Conservation (phyloP, 2,329 filamentous ascomycete genomes). For the Seiridium cupressi region DNA sequence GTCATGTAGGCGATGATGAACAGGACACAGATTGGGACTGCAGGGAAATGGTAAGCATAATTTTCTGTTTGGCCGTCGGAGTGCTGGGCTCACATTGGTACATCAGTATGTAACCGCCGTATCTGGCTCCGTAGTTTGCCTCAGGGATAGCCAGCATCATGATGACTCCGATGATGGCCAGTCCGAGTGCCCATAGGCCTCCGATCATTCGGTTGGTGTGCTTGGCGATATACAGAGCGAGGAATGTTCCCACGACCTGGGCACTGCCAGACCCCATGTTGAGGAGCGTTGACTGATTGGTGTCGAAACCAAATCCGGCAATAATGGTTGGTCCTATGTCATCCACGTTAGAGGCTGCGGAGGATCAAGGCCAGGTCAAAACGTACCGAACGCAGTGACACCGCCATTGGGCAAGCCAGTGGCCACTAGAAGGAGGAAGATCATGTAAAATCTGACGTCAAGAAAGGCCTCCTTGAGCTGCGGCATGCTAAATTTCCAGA, state of each 20-base stretch:
- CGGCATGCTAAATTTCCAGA: background rate
- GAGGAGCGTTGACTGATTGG: background rate
- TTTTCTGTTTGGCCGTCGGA: no score
- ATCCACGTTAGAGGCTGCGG: background rate
- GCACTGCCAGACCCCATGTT: background rate
- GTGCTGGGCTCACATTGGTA: background rate
- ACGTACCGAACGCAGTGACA: background rate
- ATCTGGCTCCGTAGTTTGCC: background rate
- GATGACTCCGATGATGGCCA: constrained; percentile 1
- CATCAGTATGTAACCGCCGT: constrained; percentile 1
- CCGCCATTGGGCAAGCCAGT: background rate
- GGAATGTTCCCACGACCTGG: background rate
- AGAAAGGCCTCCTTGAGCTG: background rate
- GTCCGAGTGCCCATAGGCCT: background rate
- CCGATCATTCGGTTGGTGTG: background rate
- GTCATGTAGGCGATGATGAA: constrained; percentile 5
- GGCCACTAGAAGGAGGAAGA: background rate
- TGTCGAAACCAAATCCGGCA: background rate
- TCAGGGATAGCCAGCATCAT: background rate
- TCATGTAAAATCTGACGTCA: background rate
- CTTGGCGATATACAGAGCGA: background rate
- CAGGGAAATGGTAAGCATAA: no score
- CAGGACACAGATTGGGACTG: background rate
- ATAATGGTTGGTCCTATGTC: background rate
- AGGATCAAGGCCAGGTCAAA: no score